Evolutionary conservation across 164 flowering plant species (phyloP), one percentile per base, ranked within the genome.

Genomic region (Stephania japonica): DNA sequence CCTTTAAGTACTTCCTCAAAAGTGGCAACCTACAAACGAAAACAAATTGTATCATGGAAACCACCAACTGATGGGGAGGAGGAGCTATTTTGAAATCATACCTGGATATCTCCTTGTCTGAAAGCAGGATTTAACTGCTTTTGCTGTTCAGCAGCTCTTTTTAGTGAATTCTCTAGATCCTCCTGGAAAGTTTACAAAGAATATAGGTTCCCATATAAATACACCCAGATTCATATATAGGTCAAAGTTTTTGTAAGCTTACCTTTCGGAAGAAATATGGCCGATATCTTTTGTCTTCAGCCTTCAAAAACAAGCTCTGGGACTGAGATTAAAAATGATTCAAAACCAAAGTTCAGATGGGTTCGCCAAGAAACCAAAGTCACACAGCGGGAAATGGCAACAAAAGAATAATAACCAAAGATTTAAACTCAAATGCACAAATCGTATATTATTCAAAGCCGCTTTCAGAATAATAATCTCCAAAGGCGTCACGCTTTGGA

Each of bases 181-280:
- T 94, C 99, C 97, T 94, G 65, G 10, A 77, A 80, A 63, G 44
- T 44, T 49, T 3, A 19, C 8, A 63, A 7, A 14, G 6, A 47
- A 5, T 10, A 38, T 27, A 50, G 3, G 8, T 14, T 41, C 18
- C 8, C 8, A 14, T 24, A 44, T 9, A 7, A 68, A 56, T 19
- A 26, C 41, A 32, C 70, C 61, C 3, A 70, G 56, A n/a, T 18
- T 64, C 18, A 27, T 25, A 72, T 26, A 64, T 53, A 50, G 42
- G 49, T 1, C 47, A 10, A 2, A n/a, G 38, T 70, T n/a, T 1
- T 67, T 38, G 47, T 42, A 12, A 7, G 38, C 89, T 62, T 64
- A 94, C 98, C 95, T 92, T 92, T 76, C 92, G 86, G 83, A 94
- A 94, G 77, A 94, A 94, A 70, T 83, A 84, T 12, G 98, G 97